Evolutionary conservation across 1,284 basidiomycete species (phyloP).

Genomic region (Papiliotrema flavescens): DNA sequence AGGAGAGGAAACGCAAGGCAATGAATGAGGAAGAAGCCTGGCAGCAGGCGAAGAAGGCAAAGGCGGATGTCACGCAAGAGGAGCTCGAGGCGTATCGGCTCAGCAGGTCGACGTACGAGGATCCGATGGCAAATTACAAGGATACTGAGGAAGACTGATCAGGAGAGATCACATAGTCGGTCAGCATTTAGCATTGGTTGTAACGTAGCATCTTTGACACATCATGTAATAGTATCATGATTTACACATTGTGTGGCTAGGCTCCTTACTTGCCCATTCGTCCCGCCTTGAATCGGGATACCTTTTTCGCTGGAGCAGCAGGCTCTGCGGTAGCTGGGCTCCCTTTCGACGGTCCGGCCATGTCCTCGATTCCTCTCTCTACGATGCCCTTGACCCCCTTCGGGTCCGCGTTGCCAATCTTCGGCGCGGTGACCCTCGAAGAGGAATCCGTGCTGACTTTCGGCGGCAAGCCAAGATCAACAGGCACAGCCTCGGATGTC

Average conservation of each 20-base stretch:
- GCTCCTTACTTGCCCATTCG: conserved; percentile 10
- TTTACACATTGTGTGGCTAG: too few species aligned
- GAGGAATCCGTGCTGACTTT: neutral
- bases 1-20: conserved; percentile 75
- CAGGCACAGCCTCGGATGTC: neutral
- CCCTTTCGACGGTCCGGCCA: neutral
- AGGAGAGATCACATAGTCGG: neutral
- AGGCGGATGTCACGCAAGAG: conserved; percentile 81
- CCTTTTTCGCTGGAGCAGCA: conserved; percentile 26
- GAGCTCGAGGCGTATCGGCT: conserved; percentile 60
- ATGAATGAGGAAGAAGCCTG: conserved; percentile 55
- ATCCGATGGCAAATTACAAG: conserved; percentile 51
- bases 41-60: conserved; percentile 46
- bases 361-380: conserved; percentile 5
- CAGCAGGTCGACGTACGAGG: conserved; percentile 42
- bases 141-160: conserved; percentile 26
- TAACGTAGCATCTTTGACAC: neutral
- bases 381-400: conserved; percentile 1
- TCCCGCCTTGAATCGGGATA: conserved; percentile 43
- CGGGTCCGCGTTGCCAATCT: neutral
- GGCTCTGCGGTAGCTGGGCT: neutral
- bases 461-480: neutral
- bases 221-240: too few species aligned
- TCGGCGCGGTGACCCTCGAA: neutral
- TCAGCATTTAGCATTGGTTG: neutral